A percentile compares a stretch with the other conserved stretches of the same genome.
Conservation (phyloP, 2,329 filamentous ascomycete species). For the Aspergillus oerlinghausenensis region DNA sequence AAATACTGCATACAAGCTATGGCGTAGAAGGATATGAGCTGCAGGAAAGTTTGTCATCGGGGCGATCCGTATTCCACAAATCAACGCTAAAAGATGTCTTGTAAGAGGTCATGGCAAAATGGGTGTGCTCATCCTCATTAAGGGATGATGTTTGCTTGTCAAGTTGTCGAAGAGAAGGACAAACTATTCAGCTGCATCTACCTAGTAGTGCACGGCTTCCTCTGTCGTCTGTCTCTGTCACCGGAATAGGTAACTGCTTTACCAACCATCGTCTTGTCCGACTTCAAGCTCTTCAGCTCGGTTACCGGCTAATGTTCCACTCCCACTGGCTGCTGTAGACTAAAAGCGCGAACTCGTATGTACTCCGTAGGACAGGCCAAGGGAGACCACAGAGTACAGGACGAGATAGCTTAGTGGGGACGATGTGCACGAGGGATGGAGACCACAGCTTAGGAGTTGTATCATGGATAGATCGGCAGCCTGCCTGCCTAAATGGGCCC, state of each 20-base stretch:
- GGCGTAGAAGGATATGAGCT: background rate
- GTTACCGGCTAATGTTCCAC: background rate
- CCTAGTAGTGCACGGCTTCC: background rate
- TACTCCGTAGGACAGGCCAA: background rate
- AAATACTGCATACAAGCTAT: background rate
- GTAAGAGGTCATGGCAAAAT: background rate
- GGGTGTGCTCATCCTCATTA: background rate
- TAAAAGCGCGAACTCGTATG: background rate
- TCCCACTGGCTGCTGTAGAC: background rate
- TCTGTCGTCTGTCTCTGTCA: background rate
- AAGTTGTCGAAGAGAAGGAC: background rate
- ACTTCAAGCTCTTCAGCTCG: background rate
- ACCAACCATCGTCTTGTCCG: background rate
- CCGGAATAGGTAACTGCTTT: no score
- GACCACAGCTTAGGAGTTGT: background rate
- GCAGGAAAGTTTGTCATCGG: background rate
- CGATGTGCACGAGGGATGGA: background rate
- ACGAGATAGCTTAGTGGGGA: background rate
- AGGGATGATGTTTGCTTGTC: background rate
- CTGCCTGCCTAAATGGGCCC: background rate
- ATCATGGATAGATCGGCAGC: background rate
- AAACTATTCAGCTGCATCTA: background rate
- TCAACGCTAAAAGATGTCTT: background rate
- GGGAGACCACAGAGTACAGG: background rate
- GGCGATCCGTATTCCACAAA: background rate